Conservation (phyloP, 2,329 filamentous ascomycete genomes). For the Orbilia ellipsospora region DNA sequence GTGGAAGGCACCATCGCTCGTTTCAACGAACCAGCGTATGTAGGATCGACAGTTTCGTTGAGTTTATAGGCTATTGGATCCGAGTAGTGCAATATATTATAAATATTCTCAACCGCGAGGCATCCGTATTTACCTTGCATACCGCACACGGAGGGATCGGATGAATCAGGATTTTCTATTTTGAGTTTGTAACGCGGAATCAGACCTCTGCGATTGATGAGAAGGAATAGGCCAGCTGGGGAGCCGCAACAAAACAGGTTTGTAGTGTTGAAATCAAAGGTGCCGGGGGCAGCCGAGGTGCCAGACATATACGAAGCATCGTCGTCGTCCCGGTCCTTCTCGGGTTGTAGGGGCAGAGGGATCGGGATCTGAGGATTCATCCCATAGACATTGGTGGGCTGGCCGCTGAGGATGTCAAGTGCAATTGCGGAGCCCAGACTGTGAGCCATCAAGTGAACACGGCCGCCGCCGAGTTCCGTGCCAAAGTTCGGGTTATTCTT, state of each 20-base stretch:
- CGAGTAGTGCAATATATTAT: conserved; percentile 85
- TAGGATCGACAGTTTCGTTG: conserved; percentile 86
- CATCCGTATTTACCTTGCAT: conserved; percentile 85
- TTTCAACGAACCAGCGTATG: conserved; percentile 80
- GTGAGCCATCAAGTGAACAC: conserved; percentile 92
- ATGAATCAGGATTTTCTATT: conserved; percentile 68
- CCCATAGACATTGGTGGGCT: conserved; percentile 73
- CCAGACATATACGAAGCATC: conserved; percentile 58
- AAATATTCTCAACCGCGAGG: conserved; percentile 92
- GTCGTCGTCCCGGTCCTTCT: conserved; percentile 64
- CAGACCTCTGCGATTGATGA: conserved; percentile 79
- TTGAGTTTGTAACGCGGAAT: conserved; percentile 78
- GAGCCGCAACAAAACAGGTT: conserved; percentile 91
- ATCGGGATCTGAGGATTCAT: conserved; percentile 32
- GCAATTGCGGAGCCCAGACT: conserved; percentile 96
- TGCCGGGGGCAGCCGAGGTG: conserved; percentile 36
- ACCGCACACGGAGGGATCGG: conserved; percentile 76
- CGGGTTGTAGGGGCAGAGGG: conserved; percentile 56
- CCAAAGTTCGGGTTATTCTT: conserved; percentile 86
- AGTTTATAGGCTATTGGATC: conserved; percentile 88
- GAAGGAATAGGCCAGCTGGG: conserved; percentile 89
- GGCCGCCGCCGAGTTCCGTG: conserved; percentile 71
- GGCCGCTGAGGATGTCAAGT: conserved; percentile 86
- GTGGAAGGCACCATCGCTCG: conserved; percentile 81
- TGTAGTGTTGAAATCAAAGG: conserved; percentile 91